phyloP scores from a whole-genome alignment of 2,329 filamentous ascomycete species.

The Orbilia ellipsospora region DNA sequence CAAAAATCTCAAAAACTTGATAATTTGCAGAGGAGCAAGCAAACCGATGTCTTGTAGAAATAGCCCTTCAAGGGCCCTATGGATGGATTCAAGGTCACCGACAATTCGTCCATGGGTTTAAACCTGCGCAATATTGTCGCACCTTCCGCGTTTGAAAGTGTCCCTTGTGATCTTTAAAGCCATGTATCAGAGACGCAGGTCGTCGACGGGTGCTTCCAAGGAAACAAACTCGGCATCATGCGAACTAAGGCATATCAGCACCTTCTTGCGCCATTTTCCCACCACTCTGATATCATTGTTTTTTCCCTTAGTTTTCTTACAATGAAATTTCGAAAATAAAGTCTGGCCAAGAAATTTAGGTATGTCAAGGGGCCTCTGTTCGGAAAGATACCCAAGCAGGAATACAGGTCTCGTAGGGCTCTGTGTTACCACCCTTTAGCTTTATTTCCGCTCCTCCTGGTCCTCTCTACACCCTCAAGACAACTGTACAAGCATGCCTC shows the following conservation, averaged over 20 bases:
- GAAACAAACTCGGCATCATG: neutral
- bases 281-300: conserved; percentile 33
- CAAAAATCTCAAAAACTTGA: too few species aligned
- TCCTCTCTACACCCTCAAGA: neutral
- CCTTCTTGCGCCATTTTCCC: conserved; percentile 49
- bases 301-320: neutral
- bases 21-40: too few species aligned
- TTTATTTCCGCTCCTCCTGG: conserved; percentile 26
- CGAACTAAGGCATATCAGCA: too few species aligned
- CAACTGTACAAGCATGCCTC: neutral
- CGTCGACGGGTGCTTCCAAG: neutral
- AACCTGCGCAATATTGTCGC: too few species aligned
- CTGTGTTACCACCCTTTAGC: conserved; percentile 38
- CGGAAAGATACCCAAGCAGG: neutral
- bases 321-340: neutral
- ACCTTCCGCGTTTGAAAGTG: too few species aligned
- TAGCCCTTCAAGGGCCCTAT: too few species aligned
- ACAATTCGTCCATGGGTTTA: too few species aligned
- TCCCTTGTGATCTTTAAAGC: too few species aligned
- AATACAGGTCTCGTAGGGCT: conserved; percentile 36
- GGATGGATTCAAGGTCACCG: too few species aligned
- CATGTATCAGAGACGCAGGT: neutral
- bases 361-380: neutral
- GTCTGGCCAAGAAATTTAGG: neutral
- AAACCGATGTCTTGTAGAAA: too few species aligned